A percentile compares a stretch with the other conserved stretches of the same genome.
These are phyloP conservation scores for Candida pseudoglaebosa DNA, from an alignment of 805 yeast genomes.

Conservation along the genomic window DNA sequence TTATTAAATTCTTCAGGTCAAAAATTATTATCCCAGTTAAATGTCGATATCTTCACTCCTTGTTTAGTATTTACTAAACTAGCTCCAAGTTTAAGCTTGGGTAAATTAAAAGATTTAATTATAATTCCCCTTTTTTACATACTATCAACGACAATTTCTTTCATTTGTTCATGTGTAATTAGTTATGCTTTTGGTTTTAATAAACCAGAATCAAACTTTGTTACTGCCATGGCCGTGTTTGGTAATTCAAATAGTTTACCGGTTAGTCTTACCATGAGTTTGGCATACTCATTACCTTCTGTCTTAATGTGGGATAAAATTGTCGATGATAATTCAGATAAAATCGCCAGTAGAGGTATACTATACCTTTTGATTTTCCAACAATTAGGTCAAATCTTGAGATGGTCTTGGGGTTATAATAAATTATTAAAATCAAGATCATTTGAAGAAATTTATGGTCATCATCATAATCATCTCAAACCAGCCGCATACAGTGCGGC, in stretches of 20 bases:
- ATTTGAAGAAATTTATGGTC: conserved; percentile 25
- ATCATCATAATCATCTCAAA: neutral
- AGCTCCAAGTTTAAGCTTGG: conserved; percentile 62
- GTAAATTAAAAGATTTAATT: conserved; percentile 74
- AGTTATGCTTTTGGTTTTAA: conserved; percentile 55
- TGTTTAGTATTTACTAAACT: conserved; percentile 86
- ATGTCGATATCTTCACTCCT: conserved; percentile 92
- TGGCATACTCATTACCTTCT: conserved; percentile 72
- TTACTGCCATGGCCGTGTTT: conserved; percentile 94
- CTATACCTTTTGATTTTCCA: conserved; percentile 71
- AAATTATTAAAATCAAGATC: conserved; percentile 55
- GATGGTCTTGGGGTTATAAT: conserved; percentile 89
- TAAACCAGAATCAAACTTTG: conserved; percentile 79
- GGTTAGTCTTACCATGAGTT: conserved; percentile 79
- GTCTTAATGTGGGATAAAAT: conserved; percentile 67
- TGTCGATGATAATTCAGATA: conserved; percentile 60
- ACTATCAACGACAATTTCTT: conserved; percentile 77
- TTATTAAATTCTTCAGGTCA: conserved; percentile 70
- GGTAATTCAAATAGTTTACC: conserved; percentile 96
- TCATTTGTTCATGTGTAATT: conserved; percentile 53
- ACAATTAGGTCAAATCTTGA: conserved; percentile 75
- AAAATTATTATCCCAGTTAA: conserved; percentile 67
- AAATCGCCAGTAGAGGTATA: conserved; percentile 75
- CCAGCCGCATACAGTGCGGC: neutral
- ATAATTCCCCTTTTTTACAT: conserved; percentile 82